These are phyloP conservation scores for Leishmania martiniquensis DNA, from an alignment of 208 protist genomes.

Conservation along the genomic window DNA sequence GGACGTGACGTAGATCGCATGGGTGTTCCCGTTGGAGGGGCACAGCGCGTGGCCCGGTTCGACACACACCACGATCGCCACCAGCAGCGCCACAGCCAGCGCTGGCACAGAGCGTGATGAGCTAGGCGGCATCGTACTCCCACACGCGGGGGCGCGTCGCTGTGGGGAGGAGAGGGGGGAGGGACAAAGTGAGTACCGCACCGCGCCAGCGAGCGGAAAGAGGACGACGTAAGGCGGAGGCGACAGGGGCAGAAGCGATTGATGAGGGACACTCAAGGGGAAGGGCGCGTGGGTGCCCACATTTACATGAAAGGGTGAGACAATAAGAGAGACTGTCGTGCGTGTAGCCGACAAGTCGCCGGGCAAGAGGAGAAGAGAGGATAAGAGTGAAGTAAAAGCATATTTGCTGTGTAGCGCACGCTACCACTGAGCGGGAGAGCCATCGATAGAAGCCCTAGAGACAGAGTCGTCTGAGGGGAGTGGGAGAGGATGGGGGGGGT, in stretches of 20 bases:
- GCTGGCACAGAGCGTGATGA: not conserved
- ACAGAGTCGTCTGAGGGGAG: not conserved
- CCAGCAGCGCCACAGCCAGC: slow-evolving; percentile 19
- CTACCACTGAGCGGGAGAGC: not conserved
- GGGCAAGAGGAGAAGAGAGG: not conserved
- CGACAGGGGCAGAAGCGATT: not conserved
- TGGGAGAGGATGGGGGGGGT: not conserved
- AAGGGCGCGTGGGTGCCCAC: not conserved
- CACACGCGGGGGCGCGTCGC: not conserved
- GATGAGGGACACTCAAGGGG: not conserved
- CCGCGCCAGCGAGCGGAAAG: not conserved
- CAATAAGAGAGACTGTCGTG: not conserved
- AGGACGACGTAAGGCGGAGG: not conserved
- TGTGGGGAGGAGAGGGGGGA: not conserved
- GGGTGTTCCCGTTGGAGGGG: slow-evolving; percentile 89
- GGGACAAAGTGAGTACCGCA: not conserved
- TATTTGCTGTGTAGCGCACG: not conserved
- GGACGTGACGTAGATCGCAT: slow-evolving; percentile 83
- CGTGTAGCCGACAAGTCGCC: not conserved
- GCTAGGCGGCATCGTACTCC: not conserved
- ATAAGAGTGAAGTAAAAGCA: not conserved
- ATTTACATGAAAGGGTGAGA: not conserved
- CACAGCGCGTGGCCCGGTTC: slow-evolving; percentile 42
- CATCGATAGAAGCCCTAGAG: not conserved
- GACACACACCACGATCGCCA: slow-evolving; percentile 22